phyloP scores from a whole-genome alignment of 805 yeast species.

The Cyberlindnera petersonii region DNA sequence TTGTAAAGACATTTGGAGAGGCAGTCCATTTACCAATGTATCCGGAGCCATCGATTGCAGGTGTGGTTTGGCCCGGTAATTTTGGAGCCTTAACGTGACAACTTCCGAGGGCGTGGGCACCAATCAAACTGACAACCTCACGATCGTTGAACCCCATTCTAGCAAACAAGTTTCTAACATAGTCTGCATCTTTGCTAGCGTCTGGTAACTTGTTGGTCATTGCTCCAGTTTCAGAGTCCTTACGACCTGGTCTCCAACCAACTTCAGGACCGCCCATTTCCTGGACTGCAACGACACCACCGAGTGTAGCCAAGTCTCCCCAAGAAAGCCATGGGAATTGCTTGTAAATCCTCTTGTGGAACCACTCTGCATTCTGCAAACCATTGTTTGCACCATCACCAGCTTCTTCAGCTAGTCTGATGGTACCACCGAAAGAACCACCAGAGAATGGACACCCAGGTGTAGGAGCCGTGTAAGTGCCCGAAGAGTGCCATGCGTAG shows the following conservation, averaged over 20 bases:
- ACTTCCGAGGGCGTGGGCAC: conserved; percentile 75
- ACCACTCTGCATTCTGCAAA: conserved; percentile 46
- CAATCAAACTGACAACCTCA: conserved; percentile 70
- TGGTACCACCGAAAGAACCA: conserved; percentile 72
- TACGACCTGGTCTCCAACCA: conserved; percentile 81
- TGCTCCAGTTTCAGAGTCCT: conserved; percentile 49
- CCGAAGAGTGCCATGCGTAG: conserved; percentile 83
- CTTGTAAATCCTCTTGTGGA: conserved; percentile 52
- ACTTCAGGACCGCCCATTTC: conserved; percentile 75
- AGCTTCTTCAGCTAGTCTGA: conserved; percentile 53
- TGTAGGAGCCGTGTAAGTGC: conserved; percentile 62
- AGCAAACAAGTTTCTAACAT: conserved; percentile 58
- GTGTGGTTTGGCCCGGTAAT: conserved; percentile 20
- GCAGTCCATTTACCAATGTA: conserved; percentile 92
- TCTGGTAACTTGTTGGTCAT: conserved; percentile 76
- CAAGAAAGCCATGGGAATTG: conserved; percentile 66
- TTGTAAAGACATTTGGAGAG: conserved; percentile 67
- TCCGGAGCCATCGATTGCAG: conserved; percentile 50
- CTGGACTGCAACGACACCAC: conserved; percentile 76
- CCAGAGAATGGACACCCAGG: conserved; percentile 43
- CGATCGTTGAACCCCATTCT: conserved; percentile 67
- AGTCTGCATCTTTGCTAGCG: conserved; percentile 60
- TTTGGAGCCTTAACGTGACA: conserved; percentile 51
- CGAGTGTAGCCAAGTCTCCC: conserved; percentile 79
- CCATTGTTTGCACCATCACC: conserved; percentile 48